These are phyloP conservation scores for Cladophialophora exuberans DNA, from an alignment of 2,329 filamentous ascomycete genomes.

Conservation along the genomic window DNA sequence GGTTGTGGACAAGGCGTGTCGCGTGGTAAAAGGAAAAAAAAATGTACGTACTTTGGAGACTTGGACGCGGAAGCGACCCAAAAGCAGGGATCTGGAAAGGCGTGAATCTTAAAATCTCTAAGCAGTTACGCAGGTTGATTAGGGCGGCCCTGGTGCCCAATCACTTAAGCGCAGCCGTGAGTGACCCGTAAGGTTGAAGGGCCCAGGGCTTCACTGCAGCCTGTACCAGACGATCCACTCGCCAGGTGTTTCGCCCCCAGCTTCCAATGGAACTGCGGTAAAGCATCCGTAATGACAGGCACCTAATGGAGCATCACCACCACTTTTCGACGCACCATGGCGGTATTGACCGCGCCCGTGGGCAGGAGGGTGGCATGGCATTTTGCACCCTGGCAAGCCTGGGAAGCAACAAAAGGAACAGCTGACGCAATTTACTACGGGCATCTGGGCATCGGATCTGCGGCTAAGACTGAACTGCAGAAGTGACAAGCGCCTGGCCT, in stretches of 20 bases:
- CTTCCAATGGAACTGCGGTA: too few species aligned
- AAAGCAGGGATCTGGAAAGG: background rate
- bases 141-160: too few species aligned
- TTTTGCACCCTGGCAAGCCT: background rate
- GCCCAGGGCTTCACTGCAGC: too few species aligned
- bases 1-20: background rate
- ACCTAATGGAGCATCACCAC: too few species aligned
- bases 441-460: constrained; percentile 15
- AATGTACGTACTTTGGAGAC: background rate
- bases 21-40: background rate
- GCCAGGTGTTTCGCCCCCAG: too few species aligned
- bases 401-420: background rate
- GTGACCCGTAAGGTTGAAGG: too few species aligned
- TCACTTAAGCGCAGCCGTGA: too few species aligned
- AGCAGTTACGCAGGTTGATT: background rate
- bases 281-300: too few species aligned
- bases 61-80: background rate
- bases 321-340: too few species aligned
- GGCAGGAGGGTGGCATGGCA: too few species aligned
- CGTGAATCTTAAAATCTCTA: background rate
- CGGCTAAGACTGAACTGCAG: constrained; percentile 24
- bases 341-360: too few species aligned
- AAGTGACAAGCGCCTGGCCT: constrained; percentile 14
- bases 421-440: constrained; percentile 8
- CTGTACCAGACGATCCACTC: too few species aligned